Evolutionary conservation across 2,329 filamentous ascomycete species (phyloP).

Genomic region (Beauveria scarabaeidicola): DNA sequence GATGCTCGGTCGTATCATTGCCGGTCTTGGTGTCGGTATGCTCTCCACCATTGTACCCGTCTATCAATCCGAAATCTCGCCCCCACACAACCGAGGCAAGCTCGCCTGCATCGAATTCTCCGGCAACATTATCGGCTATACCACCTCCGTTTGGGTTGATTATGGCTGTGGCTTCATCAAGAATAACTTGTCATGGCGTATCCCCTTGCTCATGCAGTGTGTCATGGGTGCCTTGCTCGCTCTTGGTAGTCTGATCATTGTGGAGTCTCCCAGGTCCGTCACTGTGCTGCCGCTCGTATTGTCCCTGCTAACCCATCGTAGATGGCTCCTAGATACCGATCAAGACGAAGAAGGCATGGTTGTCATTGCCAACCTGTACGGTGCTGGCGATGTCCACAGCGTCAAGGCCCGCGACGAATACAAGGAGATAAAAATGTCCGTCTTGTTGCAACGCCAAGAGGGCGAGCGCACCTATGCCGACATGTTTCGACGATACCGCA

Average conservation of each 20-base stretch:
- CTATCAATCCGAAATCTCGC: slow-evolving; percentile 92
- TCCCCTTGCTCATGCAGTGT: slow-evolving; percentile 87
- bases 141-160: slow-evolving; percentile 96
- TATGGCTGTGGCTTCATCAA: slow-evolving; percentile 92
- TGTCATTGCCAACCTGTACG: slow-evolving; percentile 95
- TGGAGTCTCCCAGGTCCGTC: slow-evolving; percentile 80
- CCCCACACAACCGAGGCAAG: slow-evolving; percentile 90
- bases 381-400: slow-evolving; percentile 90
- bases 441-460: slow-evolving; percentile 86
- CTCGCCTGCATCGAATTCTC: slow-evolving; percentile 97
- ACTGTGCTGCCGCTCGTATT: slow-evolving; percentile 16
- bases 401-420: slow-evolving; percentile 90
- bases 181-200: slow-evolving; percentile 77
- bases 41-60: slow-evolving; percentile 88
- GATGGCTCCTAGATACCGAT: slow-evolving; percentile 96
- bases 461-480: slow-evolving; percentile 85
- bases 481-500: slow-evolving; percentile 90
- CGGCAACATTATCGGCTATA: slow-evolving; percentile 92
- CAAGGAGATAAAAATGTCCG: slow-evolving; percentile 97
- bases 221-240: slow-evolving; percentile 84
- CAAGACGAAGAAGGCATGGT: slow-evolving; percentile 97
- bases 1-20: slow-evolving; percentile 73
- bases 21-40: slow-evolving; percentile 79
- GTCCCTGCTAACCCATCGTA: slow-evolving; percentile 30
- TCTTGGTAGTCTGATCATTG: slow-evolving; percentile 81